Evolutionary conservation across 495 filamentous ascomycete species (phyloP), one percentile per base, ranked within the genome.

Genomic region (Penicillium mononematosum): DNA sequence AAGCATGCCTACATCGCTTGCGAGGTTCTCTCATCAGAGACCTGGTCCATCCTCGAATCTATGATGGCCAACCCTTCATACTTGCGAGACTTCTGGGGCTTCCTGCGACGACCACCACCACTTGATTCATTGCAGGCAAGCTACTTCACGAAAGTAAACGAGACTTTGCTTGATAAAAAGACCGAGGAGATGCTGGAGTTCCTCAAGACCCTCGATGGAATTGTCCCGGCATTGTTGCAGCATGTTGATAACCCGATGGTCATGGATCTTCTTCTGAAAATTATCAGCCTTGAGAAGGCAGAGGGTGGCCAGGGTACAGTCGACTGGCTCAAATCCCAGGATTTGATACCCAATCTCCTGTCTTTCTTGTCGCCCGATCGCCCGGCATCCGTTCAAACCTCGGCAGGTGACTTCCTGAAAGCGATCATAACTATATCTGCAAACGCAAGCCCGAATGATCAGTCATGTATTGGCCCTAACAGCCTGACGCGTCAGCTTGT

Each of bases 81-180:
- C 45, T 66, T 99, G 56, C 85, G 86, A 51, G 80, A 87, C 53
- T 97, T 98, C 73, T 99, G 94, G 94, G 77, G 85, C 14, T 99
- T 96, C 70, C 69, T 98, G 50, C 88, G 89, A 63, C 82, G 85
- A 20, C 77, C 88, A 5, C 75, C 90, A 19, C 90, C 92, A 16
- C 80, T 99, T 49, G 93, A 98, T 68, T 87, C 92, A 24, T 78
- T 96, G 2, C 92, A 96, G 74, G 94, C 94, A 6, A 91, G 92
- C 60, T 98, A 98, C 62, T 99, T 99, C 69, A 98, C 94, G 16
- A 99, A 98, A 68, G 91, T 99, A 61, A 98, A 97, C 74, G 94
- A 99, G 70, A 86, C 91, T 3, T 75, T 99, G 17, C 85, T 99
- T 52, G 95, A 97, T 71, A 95, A 92, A 72, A 98, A 98, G 81